Conservation (phyloP, 1,284 basidiomycete genomes). For the Chalciporus piperatoides region DNA sequence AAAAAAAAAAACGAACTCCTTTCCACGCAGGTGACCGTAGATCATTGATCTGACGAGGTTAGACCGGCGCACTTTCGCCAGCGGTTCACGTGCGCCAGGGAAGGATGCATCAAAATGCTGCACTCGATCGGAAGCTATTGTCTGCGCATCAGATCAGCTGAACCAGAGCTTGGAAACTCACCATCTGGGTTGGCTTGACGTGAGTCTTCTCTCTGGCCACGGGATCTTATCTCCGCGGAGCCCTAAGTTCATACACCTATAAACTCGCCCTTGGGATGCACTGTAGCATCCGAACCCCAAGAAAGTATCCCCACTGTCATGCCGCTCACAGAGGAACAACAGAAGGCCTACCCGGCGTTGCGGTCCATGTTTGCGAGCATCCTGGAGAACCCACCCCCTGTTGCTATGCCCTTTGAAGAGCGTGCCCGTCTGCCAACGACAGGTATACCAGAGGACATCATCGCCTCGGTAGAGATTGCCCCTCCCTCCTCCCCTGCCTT, state of each 20-base stretch:
- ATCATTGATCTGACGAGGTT: no score
- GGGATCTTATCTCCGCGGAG: not conserved
- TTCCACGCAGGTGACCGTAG: no score
- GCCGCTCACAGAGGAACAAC: constrained; percentile 22
- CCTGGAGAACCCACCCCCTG: not conserved
- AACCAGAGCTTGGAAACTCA: no score
- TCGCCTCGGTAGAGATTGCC: constrained; percentile 20
- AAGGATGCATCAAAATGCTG: no score
- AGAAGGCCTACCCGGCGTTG: constrained; percentile 1
- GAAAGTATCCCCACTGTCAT: not conserved
- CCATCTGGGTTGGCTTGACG: no score
- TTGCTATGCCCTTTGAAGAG: constrained; percentile 17
- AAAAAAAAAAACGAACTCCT: no score
- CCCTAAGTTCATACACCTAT: not conserved
- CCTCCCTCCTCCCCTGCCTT: constrained; percentile 3
- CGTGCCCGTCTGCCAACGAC: constrained; percentile 19
- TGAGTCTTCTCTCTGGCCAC: not conserved
- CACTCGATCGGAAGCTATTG: no score
- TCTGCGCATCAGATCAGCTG: no score
- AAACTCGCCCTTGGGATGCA: not conserved
- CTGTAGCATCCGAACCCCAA: not conserved
- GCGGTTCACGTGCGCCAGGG: no score
- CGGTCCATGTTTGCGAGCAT: not conserved
- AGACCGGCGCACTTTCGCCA: no score
- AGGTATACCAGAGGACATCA: constrained; percentile 15